Evolutionary conservation across 2,329 filamentous ascomycete species (phyloP), one percentile per base, ranked within the genome.

Genomic region (Colletotrichum tropicale): DNA sequence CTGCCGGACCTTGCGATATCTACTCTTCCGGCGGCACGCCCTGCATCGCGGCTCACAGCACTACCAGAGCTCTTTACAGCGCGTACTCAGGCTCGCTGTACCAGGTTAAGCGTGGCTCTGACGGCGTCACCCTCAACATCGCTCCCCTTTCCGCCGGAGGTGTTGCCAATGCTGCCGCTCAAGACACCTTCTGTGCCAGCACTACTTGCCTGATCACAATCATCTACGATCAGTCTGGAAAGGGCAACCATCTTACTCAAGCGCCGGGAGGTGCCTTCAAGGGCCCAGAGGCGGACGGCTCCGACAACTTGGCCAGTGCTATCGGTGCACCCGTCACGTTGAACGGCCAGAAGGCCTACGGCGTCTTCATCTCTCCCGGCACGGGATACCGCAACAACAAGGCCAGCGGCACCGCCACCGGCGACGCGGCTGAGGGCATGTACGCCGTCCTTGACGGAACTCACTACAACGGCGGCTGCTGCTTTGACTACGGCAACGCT

Each of bases 221-320:
- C 78, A 92, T 93, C 69, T 93, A 93, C 80, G 92, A 94, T 81
- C 92, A 94, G 82, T 92, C 92, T 15, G 91, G 91, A 70, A 83
- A 82, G 2, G 87, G 87, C 1, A 94, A 94, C 77, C 89, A 94
- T 78, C 89, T 94, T 5, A 92, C 89, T 0, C 91, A 91, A 77
- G 92, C 92, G 3, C 90, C 90, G 0, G 88, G 88, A 0, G 92
- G 91, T 1, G 90, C 85, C 34, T 92, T 90, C 78, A 82, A 79
- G 0, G 92, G 92, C 12, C 91, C 91, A 0, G 89, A 90, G 28
- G 58, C 85, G 36, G 86, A 88, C 79, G 91, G 91, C 62, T 89
- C 88, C 79, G 92, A 93, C 81, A 90, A 92, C 80, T 81, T 92
- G 18, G 91, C 92, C 60, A 87, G 86, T 68, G 91, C 91, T 0